Base-by-base conservation (phyloP, 345 rosid species). In the Melaleuca quinquenervia region DNA sequence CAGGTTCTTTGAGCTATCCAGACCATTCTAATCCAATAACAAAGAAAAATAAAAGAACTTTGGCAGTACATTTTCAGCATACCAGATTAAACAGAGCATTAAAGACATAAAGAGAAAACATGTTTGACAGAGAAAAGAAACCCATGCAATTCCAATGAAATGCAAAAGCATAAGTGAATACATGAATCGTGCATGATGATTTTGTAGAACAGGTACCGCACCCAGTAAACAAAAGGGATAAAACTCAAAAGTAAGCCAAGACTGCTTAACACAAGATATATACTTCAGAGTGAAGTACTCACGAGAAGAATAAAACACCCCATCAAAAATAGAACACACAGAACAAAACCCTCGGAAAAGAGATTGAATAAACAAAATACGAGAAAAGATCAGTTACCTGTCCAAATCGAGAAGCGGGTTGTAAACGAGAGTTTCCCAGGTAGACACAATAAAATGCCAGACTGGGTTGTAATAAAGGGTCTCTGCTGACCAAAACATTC, bases 401-500 rank as follows among this genome's bases (percentile, higher is more conserved):
- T 96, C 98, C 89, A 98, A 90, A 91, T 98, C 99, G 83, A 98
- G 95, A 90, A 98, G 64, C 3, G 99, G 99, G 87, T 95, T 95
- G 90, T 98, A 98, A 84, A 98, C 99, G 6, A 98, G 85, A 15
- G 93, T 93, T 90, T 98, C 99, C 99, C 99, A 98, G 26, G 96
- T 88, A 64, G 92, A 93, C 36, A 98, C 98, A 50, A 98, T 93
- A 86, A 95, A 88, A 92, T 98, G 98, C 99, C 99, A 98, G 86
- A 92, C 91, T 14, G 98, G 98, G 83, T 98, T 96, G 93, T 96
- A 98, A 89, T 94, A 98, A 53, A 98, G 98, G 83, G 98, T 89
- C 86, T 98, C 99, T 7, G 99, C 95, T 18, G 99, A 92, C 99
- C 99, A 98, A 85, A 98, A 96, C 98, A 98, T 91, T 87, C 99